Evolutionary conservation across 805 yeast genomes (phyloP), one percentile per base, ranked within the genome.

Genomic region (Zygosaccharomyces siamensis): DNA sequence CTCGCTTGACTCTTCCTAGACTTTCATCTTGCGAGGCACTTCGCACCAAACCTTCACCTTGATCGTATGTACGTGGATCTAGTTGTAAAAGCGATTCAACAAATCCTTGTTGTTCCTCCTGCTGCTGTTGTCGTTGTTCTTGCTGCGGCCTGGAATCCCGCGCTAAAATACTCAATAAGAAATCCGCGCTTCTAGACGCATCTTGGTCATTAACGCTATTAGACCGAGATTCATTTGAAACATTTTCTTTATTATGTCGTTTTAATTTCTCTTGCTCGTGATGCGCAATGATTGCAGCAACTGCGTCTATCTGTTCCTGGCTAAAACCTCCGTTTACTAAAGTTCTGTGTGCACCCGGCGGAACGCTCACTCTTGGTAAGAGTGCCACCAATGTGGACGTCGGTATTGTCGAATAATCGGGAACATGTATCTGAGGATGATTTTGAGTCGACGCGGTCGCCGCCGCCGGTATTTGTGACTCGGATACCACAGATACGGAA

Each of bases 211-310:
- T 41, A 26, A 14, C n/a, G 33, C 10, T 39, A 23, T 21, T 27
- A n/a, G 21, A 5, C 5, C 24, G 31, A 3, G n/a, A 8, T 11
- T 24, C 23, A 5, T 12, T 30, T 33, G 20, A 11, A 3, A 16
- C 87, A 86, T 80, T 86, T 86, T 76, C 89, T 85, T 28, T 45
- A 23, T 28, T 21, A 5, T 36, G 42, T 18, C 46, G 47, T 12
- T 49, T 52, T 14, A 40, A 36, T 38, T 59, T 62, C 40, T 61
- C 57, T 43, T 56, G 71, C 66, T 80, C 83, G 63, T 85, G 85
- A 56, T 82, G 86, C 0, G 89, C 90, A 28, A 85, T 79, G 45
- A 85, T 71, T 0, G 87, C 87, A 5, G 87, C 81, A 30, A 86
- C 69, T 2, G 88, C 80, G 58, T 83, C 87, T 11, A 86, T 84